Evolutionary conservation across 441 rosid species (phyloP).

Genomic region (Pelargonium fulgidum): DNA sequence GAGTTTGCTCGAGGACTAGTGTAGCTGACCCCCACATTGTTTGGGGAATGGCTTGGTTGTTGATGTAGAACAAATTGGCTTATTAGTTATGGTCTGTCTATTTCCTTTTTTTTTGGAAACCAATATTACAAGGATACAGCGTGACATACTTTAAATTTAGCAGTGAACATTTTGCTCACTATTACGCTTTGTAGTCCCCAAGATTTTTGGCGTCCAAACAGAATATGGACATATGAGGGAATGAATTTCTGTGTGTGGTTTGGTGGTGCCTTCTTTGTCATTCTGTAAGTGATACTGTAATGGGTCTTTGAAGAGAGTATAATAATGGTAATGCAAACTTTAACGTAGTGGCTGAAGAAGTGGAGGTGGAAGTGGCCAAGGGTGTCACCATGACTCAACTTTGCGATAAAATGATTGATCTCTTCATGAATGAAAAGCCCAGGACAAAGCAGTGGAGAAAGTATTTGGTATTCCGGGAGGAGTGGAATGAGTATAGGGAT

Average conservation of each 20-base stretch:
- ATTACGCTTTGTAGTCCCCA: background rate
- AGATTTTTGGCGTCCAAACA: background rate
- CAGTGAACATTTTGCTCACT: background rate
- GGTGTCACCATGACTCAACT: conserved; percentile 65
- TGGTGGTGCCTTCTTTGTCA: conserved; percentile 6
- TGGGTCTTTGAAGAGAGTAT: background rate
- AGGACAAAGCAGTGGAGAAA: conserved; percentile 72
- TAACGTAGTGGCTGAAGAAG: conserved; percentile 27
- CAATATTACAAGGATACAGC: background rate
- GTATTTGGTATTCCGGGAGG: conserved; percentile 69
- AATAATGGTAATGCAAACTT: background rate
- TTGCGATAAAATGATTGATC: conserved; percentile 72
- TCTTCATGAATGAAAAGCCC: conserved; percentile 71
- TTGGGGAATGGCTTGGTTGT: too few species aligned
- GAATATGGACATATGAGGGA: background rate
- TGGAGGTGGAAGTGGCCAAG: conserved; percentile 57
- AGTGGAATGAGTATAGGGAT: conserved; percentile 70
- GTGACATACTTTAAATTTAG: background rate
- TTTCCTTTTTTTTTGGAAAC: background rate
- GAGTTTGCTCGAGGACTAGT: too few species aligned
- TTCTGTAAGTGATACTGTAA: background rate
- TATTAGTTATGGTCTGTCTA: background rate
- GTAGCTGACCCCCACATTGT: too few species aligned
- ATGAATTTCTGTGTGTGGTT: background rate
- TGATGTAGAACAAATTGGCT: background rate